Evolutionary conservation across 73 alveolate species (phyloP), one percentile per base, ranked within the genome.

Genomic region (Blepharisma stoltei): DNA sequence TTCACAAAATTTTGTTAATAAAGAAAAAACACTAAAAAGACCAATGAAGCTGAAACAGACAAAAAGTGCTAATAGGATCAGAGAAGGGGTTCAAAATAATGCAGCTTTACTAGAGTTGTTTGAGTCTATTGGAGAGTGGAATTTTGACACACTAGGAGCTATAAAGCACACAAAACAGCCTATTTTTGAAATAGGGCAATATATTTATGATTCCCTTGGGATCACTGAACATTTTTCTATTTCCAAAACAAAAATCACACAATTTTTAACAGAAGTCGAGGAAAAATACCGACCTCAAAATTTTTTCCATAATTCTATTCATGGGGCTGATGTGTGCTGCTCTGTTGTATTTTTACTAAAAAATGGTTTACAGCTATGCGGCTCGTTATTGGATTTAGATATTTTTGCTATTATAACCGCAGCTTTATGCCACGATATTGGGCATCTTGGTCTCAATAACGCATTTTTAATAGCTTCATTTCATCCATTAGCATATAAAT

Each of bases 251-350:
- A n/a, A 52, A 20, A n/a, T 52, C 18, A 2, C 18, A 20, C 18
- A 52, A 52, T 52, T 52, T 20, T 20, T 52, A 20, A n/a, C 32
- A 14, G 23, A 52, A 52, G 23, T 52, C 23, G 18, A 52, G 67
- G 23, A 52, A 14, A 52, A 14, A 52, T 52, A 52, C 67, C 23
- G 18, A 47, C 78, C 83, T 55, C 54, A 83, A 18, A 90, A 88
- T 67, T 80, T 85, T 7, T 90, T 87, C 70, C 97, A 90, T 82
- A 90, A 89, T 37, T 93, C 84, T 75, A 70, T 88, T 23, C 97
- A 90, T 76, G 97, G 93, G 8, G 89, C 88, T 2, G 97, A 90
- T 71, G 88, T 90, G 0, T 71, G 90, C 18, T 83, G 82, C 54
- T 77, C 90, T 37, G 60, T 71, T 55, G 53, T 83, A 21, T 70